Evolutionary conservation across 176 grass and related monocot genomes (phyloP).

Genomic region (Eragrostis curvula): DNA sequence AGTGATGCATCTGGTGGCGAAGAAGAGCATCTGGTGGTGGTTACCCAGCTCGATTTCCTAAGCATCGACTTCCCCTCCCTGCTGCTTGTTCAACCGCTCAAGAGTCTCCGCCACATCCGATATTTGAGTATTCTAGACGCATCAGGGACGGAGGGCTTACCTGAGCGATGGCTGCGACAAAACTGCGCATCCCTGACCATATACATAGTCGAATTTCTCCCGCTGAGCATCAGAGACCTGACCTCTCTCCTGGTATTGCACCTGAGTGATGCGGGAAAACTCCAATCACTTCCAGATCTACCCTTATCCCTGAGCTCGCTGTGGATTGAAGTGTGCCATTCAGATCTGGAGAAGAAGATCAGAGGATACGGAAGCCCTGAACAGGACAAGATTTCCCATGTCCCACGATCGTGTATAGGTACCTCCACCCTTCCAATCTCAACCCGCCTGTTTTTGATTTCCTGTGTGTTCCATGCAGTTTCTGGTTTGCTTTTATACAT

Average conservation of each 20-base stretch:
- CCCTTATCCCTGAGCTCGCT: neutral
- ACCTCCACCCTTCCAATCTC: neutral
- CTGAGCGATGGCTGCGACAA: conserved; percentile 36
- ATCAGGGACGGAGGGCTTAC: neutral
- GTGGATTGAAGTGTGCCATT: neutral
- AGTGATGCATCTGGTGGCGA: neutral
- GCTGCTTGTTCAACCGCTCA: conserved; percentile 34
- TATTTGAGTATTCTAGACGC: neutral
- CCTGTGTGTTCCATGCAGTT: no score
- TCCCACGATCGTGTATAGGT: neutral
- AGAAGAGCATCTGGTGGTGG: neutral
- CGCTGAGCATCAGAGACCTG: neutral
- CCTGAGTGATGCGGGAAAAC: neutral
- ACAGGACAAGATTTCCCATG: neutral
- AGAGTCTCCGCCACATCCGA: conserved; percentile 3
- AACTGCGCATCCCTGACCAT: neutral
- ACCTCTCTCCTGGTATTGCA: neutral
- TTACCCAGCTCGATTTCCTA: neutral
- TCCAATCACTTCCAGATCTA: conserved; percentile 18
- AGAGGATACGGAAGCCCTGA: neutral
- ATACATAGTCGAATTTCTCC: neutral
- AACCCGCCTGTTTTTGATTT: neutral
- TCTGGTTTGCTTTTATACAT: no score
- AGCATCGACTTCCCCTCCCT: conserved; percentile 18
- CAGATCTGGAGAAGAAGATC: neutral